Base-by-base conservation (phyloP, 2,329 filamentous ascomycete species). In the Graphilbum sp. region DNA sequence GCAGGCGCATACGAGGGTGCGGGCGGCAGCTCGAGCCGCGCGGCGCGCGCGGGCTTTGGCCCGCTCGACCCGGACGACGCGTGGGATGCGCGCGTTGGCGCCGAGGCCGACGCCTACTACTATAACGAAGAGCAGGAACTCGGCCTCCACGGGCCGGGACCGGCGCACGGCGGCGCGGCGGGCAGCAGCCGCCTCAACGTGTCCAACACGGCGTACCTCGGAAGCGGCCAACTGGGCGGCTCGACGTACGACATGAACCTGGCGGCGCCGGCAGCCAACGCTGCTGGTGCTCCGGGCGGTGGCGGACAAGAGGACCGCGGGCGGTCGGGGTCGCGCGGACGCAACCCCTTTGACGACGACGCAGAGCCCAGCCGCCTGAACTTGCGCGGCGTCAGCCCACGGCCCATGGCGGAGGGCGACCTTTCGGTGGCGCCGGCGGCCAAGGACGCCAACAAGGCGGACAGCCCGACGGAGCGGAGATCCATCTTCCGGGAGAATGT, bases 61-160 rank as follows among this genome's bases (percentile, higher is more conserved):
- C 64, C 75, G 4, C 67, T 85, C 34, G 84, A 90, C 50, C 81
- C 81, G 2, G 84, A 92, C 53, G 82, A 87, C 51, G 82, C 83
- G 2, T 93, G 85, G 85, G 83, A 90, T 59, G 60, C 81, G 45
- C 66, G 81, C 42, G 82, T 92, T 5, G 81, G 80, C 41, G 67
- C 75, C 48, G 82, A 87, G 55, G 72, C 77, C 16, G 75, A 79
- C 51, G 60, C 43, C 11, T 45, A 58, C 12, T 75, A 77, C 52
- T 79, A 83, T 51, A 43, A 41, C 41, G 83, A 88, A 53, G 80
- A 84, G 58, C 74, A 81, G 51, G 81, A 86, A 56, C 61, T 85
- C 5, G 78, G 77, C 0, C 49, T 63, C 36, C 54, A 56, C 37
- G 27, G 8, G 13, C 27, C 7, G 27, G 8, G 6, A 5, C 27